A percentile compares a stretch with the other conserved stretches of the same genome.
Evolutionary conservation across 805 yeast species (phyloP).

Genomic region (Candida schatavii): DNA sequence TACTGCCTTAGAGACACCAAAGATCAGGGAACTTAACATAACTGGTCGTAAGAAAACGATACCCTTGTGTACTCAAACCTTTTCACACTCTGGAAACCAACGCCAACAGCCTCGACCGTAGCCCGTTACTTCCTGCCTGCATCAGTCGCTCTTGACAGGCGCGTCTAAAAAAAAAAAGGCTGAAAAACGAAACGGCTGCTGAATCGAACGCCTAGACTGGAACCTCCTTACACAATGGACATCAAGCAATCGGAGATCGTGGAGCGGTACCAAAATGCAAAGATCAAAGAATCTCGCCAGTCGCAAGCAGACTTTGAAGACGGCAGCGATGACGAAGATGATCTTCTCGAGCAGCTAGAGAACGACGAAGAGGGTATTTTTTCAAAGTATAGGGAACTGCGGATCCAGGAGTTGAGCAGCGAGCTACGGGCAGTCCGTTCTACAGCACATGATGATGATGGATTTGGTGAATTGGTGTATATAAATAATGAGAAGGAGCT

Average conservation of each 20-base stretch:
- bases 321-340: conserved; percentile 27
- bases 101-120: too few species aligned
- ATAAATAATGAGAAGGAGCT: conserved; percentile 54
- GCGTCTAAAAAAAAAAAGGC: too few species aligned
- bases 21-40: too few species aligned
- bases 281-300: conserved; percentile 13
- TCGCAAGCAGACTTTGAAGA: conserved; percentile 26
- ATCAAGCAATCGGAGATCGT: conserved; percentile 28
- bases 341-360: conserved; percentile 51
- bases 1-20: too few species aligned
- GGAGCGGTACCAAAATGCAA: conserved; percentile 45
- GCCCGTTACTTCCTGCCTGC: too few species aligned
- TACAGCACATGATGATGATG: conserved; percentile 16
- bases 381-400: conserved; percentile 55
- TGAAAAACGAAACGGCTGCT: background rate
- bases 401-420: conserved; percentile 55
- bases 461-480: conserved; percentile 38
- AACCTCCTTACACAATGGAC: conserved; percentile 24
- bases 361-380: conserved; percentile 44
- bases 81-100: too few species aligned
- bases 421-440: conserved; percentile 37
- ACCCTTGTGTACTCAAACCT: too few species aligned
- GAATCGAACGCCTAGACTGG: background rate
- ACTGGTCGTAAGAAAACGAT: too few species aligned
- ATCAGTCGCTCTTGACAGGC: too few species aligned